A percentile compares a stretch with the other conserved stretches of the same genome.
Evolutionary conservation across 768 basidiomycete genomes (phyloP).

Genomic region (Xerocomus potaroensis): DNA sequence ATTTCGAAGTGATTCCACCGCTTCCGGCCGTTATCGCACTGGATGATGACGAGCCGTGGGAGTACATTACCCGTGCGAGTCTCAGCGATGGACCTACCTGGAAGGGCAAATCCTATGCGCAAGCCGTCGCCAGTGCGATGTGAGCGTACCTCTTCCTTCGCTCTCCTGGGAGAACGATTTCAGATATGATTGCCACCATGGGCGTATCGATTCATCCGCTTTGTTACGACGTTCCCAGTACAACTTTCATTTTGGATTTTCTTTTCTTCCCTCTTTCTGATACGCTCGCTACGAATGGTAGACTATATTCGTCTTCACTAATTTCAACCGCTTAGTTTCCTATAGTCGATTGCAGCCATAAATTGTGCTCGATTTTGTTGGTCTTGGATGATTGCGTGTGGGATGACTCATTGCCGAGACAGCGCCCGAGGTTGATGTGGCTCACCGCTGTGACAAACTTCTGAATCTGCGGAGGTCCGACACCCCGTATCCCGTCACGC

Average conservation of each 20-base stretch:
- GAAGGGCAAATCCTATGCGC: slow-evolving; percentile 32
- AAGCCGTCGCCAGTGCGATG: slow-evolving; percentile 24
- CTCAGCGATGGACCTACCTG: slow-evolving; percentile 25
- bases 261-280: too few relatives aligned
- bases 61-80: slow-evolving; percentile 29
- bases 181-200: too few relatives aligned
- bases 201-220: too few relatives aligned
- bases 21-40: slow-evolving; percentile 31
- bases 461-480: neutral
- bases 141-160: slow-evolving; percentile 1
- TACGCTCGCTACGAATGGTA: neutral
- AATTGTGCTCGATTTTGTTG: slow-evolving; percentile 9
- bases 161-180: too few relatives aligned
- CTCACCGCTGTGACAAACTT: neutral
- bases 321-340: neutral
- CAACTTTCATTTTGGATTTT: neutral
- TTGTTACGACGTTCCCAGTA: too few relatives aligned
- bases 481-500: too few relatives aligned
- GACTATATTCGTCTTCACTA: too few relatives aligned
- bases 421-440: neutral
- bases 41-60: slow-evolving; percentile 33
- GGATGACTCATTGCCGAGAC: neutral
- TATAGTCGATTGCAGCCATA: neutral
- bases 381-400: neutral
- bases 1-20: slow-evolving; percentile 30